Evolutionary conservation across 768 basidiomycete genomes (phyloP), one percentile per base, ranked within the genome.

Genomic region (Hygrocybe punicea): DNA sequence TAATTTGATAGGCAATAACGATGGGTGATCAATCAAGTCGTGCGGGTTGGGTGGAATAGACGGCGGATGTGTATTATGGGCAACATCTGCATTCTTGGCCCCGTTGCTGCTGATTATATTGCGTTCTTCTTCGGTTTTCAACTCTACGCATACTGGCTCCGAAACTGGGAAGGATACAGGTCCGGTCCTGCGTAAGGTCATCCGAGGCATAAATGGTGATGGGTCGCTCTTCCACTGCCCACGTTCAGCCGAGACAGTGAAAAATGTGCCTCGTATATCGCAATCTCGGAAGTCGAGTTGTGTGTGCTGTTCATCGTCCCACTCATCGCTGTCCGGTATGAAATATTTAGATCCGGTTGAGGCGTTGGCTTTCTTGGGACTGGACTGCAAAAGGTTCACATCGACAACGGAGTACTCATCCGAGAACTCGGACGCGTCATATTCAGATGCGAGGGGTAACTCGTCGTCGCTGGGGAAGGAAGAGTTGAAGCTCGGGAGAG

Each of bases 181-280:
- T 13, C 11, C n/a, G 46, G 24, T 6, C 14, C 6, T 25, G 14
- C 6, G 3, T n/a, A 14, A 25, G 21, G 11, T 48, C 46, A 14
- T 21, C 21, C 46, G 35, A 21, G 39, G 35, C 57, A 67, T 67
- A 56, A 67, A 60, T 0, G 74, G 72, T 29, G 77, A 65, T 2
- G 81, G 81, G 59, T 84, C 81, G 56, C 71, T 80, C 59, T 75
- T 73, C 83, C 83, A 84, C 55, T 76, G 76, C 7, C 83, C 83
- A 52, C 84, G 82, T 62, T 85, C 84, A 7, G 81, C 77, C 39
- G 84, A 85, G 10, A 76, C 75, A 46, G 75, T 72, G 61, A 84
- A 84, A 62, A 76, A 84, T 2, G 82, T 83, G 57, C 76, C 73
- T 50, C 78, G 81, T 4, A 23, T 11, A 45, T 54, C 40, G 25